Conservation (phyloP, 108 stramenopile genomes). For the Nitzschia palea region DNA sequence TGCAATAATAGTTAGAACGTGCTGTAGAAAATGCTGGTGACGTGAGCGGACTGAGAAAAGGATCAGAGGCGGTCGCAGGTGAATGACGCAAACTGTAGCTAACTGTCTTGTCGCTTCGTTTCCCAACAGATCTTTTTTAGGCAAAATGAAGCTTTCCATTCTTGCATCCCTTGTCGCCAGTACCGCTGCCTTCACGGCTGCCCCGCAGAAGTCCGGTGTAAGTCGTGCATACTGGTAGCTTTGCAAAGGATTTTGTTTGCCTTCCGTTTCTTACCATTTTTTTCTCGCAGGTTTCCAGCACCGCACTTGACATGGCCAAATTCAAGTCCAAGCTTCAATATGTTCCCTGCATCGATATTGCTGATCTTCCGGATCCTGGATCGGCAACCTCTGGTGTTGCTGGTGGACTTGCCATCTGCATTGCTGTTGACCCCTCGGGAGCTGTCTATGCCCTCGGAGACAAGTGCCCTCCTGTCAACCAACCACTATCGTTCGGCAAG, state of each 20-base stretch:
- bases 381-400: conserved; percentile 90
- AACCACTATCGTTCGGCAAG: conserved; percentile 93
- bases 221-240: too few relatives aligned
- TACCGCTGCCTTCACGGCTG: conserved; percentile 63
- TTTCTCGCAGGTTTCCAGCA: conserved; percentile 40
- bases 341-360: conserved; percentile 82
- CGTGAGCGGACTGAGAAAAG: too few relatives aligned
- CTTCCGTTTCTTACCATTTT: background rate
- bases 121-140: background rate
- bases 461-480: conserved; percentile 96
- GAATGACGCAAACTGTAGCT: too few relatives aligned
- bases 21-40: too few relatives aligned
- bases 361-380: conserved; percentile 87
- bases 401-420: conserved; percentile 94
- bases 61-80: too few relatives aligned
- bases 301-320: conserved; percentile 60
- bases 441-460: conserved; percentile 93
- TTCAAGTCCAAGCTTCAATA: conserved; percentile 64
- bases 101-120: background rate
- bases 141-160: conserved; percentile 79
- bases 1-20: background rate
- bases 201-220: conserved; percentile 41
- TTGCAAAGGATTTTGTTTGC: background rate
- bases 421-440: conserved; percentile 94
- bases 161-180: conserved; percentile 59